A percentile compares a stretch with the other conserved stretches of the same genome.
phyloP scores from a whole-genome alignment of 2,329 filamentous ascomycete species.

The Fusarium sp. region DNA sequence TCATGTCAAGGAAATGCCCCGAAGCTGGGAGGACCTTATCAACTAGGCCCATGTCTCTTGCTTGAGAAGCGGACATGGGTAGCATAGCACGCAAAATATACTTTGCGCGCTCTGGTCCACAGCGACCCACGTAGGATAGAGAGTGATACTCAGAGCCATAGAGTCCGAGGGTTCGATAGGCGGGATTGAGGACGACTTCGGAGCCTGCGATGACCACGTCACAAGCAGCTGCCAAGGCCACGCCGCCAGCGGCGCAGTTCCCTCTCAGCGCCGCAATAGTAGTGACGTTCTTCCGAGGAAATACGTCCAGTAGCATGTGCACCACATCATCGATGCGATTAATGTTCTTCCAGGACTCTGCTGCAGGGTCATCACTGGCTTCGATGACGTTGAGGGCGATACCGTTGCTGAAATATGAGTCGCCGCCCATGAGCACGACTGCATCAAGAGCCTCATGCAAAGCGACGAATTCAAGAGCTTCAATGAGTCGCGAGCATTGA shows the following conservation, averaged over 20 bases:
- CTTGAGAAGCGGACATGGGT: constrained; percentile 6
- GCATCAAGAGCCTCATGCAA: neutral
- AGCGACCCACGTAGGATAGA: constrained; percentile 17
- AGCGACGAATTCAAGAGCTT: constrained; percentile 18
- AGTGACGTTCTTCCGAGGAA: neutral
- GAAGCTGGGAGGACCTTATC: constrained; percentile 14
- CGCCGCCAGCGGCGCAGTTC: constrained; percentile 30
- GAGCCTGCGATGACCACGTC: constrained; percentile 24
- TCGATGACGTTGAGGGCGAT: constrained; percentile 34
- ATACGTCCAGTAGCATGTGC: neutral
- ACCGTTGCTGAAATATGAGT: constrained; percentile 33
- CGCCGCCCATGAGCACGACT: constrained; percentile 25
- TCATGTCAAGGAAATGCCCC: neutral
- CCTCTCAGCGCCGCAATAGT: constrained; percentile 25
- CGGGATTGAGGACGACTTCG: constrained; percentile 26
- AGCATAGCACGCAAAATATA: constrained; percentile 1
- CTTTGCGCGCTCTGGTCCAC: neutral
- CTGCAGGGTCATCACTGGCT: constrained; percentile 13
- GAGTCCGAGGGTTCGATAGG: constrained; percentile 24
- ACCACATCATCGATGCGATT: constrained; percentile 26
- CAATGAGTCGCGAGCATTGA: constrained; percentile 27
- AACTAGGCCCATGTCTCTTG: neutral
- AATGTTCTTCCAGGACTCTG: constrained; percentile 28
- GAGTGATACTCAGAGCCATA: constrained; percentile 32
- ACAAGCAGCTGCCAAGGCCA: constrained; percentile 27